Evolutionary conservation across 768 basidiomycete species (phyloP), one percentile per base, ranked within the genome.

Genomic region (Hericium erinaceus): DNA sequence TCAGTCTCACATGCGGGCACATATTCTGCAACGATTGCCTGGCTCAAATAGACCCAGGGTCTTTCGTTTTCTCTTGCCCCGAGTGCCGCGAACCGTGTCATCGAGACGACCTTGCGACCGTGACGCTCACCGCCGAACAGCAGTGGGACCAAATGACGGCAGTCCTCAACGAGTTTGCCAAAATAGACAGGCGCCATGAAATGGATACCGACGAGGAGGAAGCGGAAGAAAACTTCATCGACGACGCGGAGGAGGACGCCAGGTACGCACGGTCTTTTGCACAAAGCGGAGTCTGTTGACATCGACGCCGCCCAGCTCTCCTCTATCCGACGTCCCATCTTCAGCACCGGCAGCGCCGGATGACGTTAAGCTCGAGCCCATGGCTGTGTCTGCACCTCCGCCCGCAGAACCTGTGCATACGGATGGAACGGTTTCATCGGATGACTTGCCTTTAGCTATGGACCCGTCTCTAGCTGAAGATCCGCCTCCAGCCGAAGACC

Each of bases 141-240:
- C 74, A 76, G 56, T 79, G 77, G 76, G 77, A 80, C 60, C 66
- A 63, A 16, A 61, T 79, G 13, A 64, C 76, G 6, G 67, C 72
- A 16, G 62, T 78, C 13, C 74, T 76, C 2, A 66, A 69, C 46
- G 65, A 66, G 10, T 78, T 73, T 72, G 70, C 70, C 20, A 65
- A 65, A 55, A 67, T 74, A 37, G 77, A 80, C 59, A 61, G 60
- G 2, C 64, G 68, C 50, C 65, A 72, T 33, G 74, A 70, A 44
- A 61, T 60, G 57, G 73, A 67, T n/a, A 73, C 74, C 5, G 73
- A 69, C 46, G 77, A 77, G 48, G 77, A 77, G 59, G 76, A 75
- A 58, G 71, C 59, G 9, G 75, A 76, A 55, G 73, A 64, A 12
- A 58, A 55, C n/a, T 75, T 77, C 56, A 69, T 69, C 22, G 66